phyloP scores from a whole-genome alignment of 2,329 filamentous ascomycete species.

The Nothomitra cinnamomea region DNA sequence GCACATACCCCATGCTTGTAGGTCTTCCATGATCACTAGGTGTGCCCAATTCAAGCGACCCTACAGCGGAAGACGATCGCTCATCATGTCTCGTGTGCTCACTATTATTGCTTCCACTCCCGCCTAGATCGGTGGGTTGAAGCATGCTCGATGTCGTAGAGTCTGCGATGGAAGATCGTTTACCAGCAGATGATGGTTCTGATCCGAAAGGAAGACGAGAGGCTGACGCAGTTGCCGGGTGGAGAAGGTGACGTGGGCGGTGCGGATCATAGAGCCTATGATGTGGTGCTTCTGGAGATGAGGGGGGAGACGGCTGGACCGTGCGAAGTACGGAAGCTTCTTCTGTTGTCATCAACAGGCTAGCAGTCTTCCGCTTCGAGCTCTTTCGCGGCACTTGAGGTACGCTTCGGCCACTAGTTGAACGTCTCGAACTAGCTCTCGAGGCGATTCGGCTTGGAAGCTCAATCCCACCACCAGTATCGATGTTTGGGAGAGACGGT shows the following conservation, averaged over 20 bases:
- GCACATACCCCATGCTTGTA: slow-evolving; percentile 32
- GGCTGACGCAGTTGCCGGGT: slow-evolving; percentile 5
- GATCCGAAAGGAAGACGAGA: slow-evolving; percentile 12
- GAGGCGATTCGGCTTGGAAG: slow-evolving; percentile 47
- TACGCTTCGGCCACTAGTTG: slow-evolving; percentile 19
- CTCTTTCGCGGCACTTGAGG: slow-evolving; percentile 55
- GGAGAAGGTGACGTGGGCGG: background rate
- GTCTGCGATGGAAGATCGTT: slow-evolving; percentile 9
- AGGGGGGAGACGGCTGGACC: slow-evolving; percentile 9
- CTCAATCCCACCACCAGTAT: slow-evolving; percentile 41
- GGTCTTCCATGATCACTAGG: slow-evolving; percentile 19
- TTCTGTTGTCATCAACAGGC: slow-evolving; percentile 13
- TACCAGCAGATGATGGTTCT: slow-evolving; percentile 9
- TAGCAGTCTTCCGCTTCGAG: slow-evolving; percentile 42
- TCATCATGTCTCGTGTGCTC: slow-evolving; percentile 8
- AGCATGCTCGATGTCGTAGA: slow-evolving; percentile 13
- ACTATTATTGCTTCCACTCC: slow-evolving; percentile 11
- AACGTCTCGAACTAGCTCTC: slow-evolving; percentile 32
- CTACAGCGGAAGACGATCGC: slow-evolving; percentile 15
- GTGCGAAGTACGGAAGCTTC: slow-evolving; percentile 8
- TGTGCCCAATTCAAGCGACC: slow-evolving; percentile 14
- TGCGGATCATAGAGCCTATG: slow-evolving; percentile 3
- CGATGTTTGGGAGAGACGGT: slow-evolving; percentile 42
- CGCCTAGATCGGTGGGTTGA: slow-evolving; percentile 8
- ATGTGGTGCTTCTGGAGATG: slow-evolving; percentile 10